These are phyloP conservation scores for Paramecium pentaurelia DNA, from an alignment of 73 alveolate genomes.

Conservation along the genomic window DNA sequence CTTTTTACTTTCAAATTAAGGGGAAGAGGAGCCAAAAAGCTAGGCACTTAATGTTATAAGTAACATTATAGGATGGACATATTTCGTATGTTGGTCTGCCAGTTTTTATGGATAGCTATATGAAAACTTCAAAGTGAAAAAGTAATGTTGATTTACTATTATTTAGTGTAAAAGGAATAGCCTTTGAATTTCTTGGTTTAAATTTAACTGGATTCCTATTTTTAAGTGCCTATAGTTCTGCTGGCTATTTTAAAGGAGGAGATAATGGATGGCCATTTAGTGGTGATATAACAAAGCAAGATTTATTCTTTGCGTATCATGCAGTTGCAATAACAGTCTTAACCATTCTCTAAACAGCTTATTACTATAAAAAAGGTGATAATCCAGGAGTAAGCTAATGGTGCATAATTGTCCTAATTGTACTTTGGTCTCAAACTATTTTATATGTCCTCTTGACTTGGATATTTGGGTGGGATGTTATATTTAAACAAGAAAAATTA, in stretches of 20 bases:
- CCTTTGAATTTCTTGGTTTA: constrained; percentile 84
- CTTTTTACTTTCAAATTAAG: background rate
- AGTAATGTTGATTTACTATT: background rate
- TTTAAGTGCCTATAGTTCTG: constrained; percentile 75
- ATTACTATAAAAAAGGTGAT: constrained; percentile 58
- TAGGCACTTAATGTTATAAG: constrained; percentile 1
- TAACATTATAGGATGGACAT: constrained; percentile 84
- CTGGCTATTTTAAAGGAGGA: constrained; percentile 69
- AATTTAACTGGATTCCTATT: constrained; percentile 87
- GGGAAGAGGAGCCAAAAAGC: background rate
- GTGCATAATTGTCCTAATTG: background rate
- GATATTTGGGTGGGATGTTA: background rate
- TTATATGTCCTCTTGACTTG: background rate
- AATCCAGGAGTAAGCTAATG: constrained; percentile 34
- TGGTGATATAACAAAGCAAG: constrained; percentile 82
- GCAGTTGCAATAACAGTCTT: constrained; percentile 78
- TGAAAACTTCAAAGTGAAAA: constrained; percentile 77
- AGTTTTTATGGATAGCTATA: constrained; percentile 88
- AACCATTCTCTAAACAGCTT: constrained; percentile 62
- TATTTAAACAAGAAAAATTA: constrained; percentile 13
- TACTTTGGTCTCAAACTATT: background rate
- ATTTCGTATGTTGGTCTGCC: constrained; percentile 89
- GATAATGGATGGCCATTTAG: constrained; percentile 37
- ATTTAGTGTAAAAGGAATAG: constrained; percentile 85
- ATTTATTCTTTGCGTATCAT: constrained; percentile 86